These are phyloP conservation scores for Hericium rajendrae DNA, from an alignment of 768 basidiomycete species.

Conservation along the genomic window DNA sequence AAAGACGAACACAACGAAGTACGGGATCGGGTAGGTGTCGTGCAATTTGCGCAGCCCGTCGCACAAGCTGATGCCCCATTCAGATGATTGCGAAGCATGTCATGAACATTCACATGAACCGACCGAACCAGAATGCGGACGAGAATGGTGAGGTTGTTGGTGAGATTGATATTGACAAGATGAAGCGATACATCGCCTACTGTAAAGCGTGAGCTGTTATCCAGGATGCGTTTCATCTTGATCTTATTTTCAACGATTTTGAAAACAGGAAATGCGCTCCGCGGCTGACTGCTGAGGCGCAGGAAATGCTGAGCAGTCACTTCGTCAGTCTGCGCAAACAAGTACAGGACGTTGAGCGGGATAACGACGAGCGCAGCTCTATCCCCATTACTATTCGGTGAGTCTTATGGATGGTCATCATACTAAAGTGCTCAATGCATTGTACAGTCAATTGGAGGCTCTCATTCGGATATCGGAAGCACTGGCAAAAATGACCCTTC, in stretches of 20 bases:
- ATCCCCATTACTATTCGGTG: slow-evolving; percentile 97
- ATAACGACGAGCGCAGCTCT: slow-evolving; percentile 95
- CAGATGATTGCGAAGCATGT: slow-evolving; percentile 95
- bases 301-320: slow-evolving; percentile 93
- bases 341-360: slow-evolving; percentile 90
- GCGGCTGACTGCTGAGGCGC: slow-evolving; percentile 83
- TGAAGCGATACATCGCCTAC: slow-evolving; percentile 95
- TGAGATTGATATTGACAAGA: slow-evolving; percentile 93
- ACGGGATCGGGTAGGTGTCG: slow-evolving; percentile 65
- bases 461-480: slow-evolving; percentile 99
- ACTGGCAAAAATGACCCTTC: slow-evolving; percentile 87
- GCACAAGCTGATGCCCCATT: neutral
- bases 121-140: slow-evolving; percentile 53
- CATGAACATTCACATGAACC: slow-evolving; percentile 98
- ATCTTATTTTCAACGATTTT: no score
- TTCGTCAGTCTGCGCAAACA: slow-evolving; percentile 90
- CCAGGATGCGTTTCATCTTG: neutral
- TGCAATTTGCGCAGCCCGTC: neutral
- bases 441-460: slow-evolving; percentile 82
- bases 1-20: slow-evolving; percentile 96
- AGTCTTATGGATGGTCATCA: slow-evolving; percentile 19
- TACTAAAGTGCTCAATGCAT: neutral
- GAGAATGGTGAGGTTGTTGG: slow-evolving; percentile 63
- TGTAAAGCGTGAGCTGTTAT: slow-evolving; percentile 68
- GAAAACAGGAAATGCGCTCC: slow-evolving; percentile 84